These are phyloP conservation scores for Lactarius tabidus DNA, from an alignment of 768 basidiomycete genomes.

Conservation along the genomic window DNA sequence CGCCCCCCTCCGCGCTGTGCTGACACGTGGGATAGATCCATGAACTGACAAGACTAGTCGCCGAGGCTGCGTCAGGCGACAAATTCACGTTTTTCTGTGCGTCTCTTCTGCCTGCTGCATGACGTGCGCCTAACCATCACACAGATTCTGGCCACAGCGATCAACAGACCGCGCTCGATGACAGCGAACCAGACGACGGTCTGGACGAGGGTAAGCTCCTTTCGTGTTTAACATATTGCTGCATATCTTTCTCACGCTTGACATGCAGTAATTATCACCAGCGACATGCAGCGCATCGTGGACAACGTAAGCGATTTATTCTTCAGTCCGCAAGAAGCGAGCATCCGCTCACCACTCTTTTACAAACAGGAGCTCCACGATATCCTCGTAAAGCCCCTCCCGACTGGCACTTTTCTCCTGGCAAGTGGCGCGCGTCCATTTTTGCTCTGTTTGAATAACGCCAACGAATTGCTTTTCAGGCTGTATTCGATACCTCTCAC, in stretches of 20 bases:
- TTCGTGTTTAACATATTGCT: too few relatives aligned
- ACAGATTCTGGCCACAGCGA: conserved; percentile 30
- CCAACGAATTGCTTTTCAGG: not conserved
- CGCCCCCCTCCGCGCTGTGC: not conserved
- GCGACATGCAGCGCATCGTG: conserved; percentile 23
- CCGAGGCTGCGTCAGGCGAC: conserved; percentile 27
- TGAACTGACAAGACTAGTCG: conserved; percentile 23
- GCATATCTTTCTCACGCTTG: too few relatives aligned
- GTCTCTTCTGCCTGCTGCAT: not conserved
- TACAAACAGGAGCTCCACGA: conserved; percentile 24
- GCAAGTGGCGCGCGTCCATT: not conserved
- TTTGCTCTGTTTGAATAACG: not conserved
- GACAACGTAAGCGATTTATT: conserved; percentile 26
- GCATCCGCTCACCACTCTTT: conserved; percentile 4
- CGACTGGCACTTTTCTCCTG: conserved; percentile 13
- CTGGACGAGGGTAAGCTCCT: conserved; percentile 27
- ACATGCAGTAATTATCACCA: conserved; percentile 16
- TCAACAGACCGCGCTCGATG: conserved; percentile 20
- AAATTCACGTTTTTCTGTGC: conserved; percentile 29
- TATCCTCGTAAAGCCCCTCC: conserved; percentile 24
- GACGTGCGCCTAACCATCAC: not conserved
- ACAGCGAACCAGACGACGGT: conserved; percentile 26
- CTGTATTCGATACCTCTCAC: conserved; percentile 28
- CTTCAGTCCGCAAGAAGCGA: not conserved
- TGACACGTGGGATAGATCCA: conserved; percentile 15